phyloP scores from a whole-genome alignment of 139 green algal genomes.

The Chara braunii region DNA sequence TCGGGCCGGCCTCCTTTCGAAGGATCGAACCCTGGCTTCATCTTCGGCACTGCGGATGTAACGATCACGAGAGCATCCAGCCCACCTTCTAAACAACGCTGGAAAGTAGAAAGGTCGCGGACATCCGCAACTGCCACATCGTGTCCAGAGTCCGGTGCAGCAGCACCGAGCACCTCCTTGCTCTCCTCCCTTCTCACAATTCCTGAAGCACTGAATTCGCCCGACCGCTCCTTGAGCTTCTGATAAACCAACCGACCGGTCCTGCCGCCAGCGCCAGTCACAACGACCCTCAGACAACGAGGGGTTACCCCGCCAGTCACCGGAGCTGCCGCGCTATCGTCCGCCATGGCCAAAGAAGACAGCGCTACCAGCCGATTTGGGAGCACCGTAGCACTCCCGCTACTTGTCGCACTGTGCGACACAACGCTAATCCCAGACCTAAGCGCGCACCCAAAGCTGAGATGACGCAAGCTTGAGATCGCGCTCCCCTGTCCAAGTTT shows the following conservation, averaged over 20 bases:
- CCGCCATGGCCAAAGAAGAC: no score
- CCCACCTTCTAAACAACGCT: conserved; percentile 6
- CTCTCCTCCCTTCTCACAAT: conserved; percentile 26
- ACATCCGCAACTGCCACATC: conserved; percentile 28
- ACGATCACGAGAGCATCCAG: conserved; percentile 39
- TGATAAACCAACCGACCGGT: conserved; percentile 37
- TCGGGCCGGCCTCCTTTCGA: conserved; percentile 26
- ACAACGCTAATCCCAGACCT: no score
- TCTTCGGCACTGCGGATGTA: conserved; percentile 43
- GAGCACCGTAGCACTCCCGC: no score
- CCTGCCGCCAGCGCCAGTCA: conserved; percentile 22
- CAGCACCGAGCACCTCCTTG: conserved; percentile 28
- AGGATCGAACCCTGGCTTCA: conserved; percentile 41
- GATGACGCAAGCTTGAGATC: no score
- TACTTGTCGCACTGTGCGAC: no score
- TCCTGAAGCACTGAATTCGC: conserved; percentile 18
- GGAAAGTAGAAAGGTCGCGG: background rate
- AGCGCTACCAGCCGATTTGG: no score
- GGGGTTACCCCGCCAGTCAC: no score
- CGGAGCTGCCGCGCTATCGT: no score
- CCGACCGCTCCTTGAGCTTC: conserved; percentile 31
- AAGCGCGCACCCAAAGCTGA: no score
- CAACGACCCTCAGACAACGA: no score
- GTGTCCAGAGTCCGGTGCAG: no score
- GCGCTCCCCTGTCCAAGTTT: no score